phyloP scores from a whole-genome alignment of 1,284 basidiomycete genomes.

The Apiotrichum veenhuisii region DNA sequence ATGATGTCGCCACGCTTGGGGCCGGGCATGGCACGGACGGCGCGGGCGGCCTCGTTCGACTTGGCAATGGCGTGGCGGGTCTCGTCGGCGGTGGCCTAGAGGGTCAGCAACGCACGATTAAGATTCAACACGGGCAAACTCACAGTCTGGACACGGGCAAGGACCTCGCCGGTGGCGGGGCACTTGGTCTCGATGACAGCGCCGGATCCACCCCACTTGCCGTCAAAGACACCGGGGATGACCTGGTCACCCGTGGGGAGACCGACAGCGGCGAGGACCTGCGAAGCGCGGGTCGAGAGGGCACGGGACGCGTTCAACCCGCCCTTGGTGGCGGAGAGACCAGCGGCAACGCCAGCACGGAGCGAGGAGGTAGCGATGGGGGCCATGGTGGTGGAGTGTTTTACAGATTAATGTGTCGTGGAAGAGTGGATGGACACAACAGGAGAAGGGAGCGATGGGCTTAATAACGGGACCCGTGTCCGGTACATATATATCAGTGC shows the following conservation, averaged over 20 bases:
- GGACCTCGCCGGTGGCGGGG: constrained; percentile 44
- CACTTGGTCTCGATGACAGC: constrained; percentile 33
- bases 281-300: constrained; percentile 35
- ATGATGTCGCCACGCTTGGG: constrained; percentile 83
- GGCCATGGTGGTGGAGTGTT: background rate
- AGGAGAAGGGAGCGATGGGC: background rate
- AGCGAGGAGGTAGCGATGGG: constrained; percentile 5
- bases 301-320: constrained; percentile 9
- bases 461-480: background rate
- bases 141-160: constrained; percentile 36
- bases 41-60: constrained; percentile 57
- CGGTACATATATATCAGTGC: no score
- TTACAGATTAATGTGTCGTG: background rate
- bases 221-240: constrained; percentile 43
- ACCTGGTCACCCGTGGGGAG: constrained; percentile 22
- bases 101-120: background rate
- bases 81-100: constrained; percentile 38
- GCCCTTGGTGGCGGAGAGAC: background rate
- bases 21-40: constrained; percentile 73
- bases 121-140: constrained; percentile 6
- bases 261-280: constrained; percentile 35
- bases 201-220: constrained; percentile 41
- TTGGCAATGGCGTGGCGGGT: constrained; percentile 25
- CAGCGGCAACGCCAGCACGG: background rate
- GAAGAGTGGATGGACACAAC: background rate